Conservation (phyloP, 345 rosid species). For the Pelargonium nanum region DNA sequence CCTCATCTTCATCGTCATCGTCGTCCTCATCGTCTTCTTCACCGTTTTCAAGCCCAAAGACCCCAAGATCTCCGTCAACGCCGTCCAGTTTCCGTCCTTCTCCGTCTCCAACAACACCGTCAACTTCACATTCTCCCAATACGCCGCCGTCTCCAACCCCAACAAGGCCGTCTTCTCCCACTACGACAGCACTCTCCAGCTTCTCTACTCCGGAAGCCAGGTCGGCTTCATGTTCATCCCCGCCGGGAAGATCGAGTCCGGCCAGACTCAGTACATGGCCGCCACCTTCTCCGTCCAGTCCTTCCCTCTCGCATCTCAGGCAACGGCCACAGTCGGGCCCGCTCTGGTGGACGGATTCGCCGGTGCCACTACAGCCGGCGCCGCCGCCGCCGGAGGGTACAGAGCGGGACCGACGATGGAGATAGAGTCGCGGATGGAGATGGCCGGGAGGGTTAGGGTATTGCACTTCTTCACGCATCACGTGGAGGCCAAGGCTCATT, state of each 20-base stretch:
- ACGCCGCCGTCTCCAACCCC: constrained; percentile 64
- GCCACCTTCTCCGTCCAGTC: constrained; percentile 69
- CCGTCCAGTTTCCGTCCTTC: constrained; percentile 79
- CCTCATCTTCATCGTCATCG: constrained; percentile 46
- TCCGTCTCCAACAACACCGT: constrained; percentile 60
- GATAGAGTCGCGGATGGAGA: constrained; percentile 69
- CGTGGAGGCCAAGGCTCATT: constrained; percentile 49
- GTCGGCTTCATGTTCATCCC: constrained; percentile 86
- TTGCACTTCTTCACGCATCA: constrained; percentile 75
- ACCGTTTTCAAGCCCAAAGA: constrained; percentile 74
- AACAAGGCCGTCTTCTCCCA: constrained; percentile 68
- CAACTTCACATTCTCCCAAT: constrained; percentile 67
- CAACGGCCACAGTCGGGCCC: no score
- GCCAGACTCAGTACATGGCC: constrained; percentile 64
- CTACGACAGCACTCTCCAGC: constrained; percentile 76
- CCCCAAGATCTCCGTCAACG: constrained; percentile 57
- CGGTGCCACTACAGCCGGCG: no score
- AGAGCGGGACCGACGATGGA: constrained; percentile 86
- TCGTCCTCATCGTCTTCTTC: constrained; percentile 58
- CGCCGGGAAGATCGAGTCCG: constrained; percentile 66
- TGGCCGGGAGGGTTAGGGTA: constrained; percentile 87
- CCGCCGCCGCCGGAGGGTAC: no score
- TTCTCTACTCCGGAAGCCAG: constrained; percentile 57
- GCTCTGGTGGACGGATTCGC: no score
- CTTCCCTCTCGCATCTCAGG: constrained; percentile 40